Evolutionary conservation across 148 eudicot genomes (phyloP), one percentile per base, ranked within the genome.

Genomic region (Fallopia convolvulus): DNA sequence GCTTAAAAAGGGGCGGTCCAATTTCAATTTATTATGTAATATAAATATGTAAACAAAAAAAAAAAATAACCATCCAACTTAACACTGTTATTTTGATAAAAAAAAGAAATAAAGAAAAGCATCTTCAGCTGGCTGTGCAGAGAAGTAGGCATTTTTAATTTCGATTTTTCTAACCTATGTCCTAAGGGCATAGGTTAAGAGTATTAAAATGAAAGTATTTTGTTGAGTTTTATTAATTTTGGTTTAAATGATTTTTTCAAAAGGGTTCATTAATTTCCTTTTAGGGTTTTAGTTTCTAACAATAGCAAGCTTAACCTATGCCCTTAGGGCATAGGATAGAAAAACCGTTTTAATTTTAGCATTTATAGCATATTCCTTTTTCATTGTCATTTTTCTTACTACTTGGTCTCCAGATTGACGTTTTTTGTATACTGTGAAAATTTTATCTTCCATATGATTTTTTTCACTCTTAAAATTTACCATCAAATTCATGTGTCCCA

Each of bases 1-100:
- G 15, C 33, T 68, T 68, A 36, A 36, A 68, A 68, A 68, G 72
- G 72, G 72, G 20, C 72, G 72, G 20, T 68, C 72, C 72, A 68
- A 36, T 5, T 33, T 68, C 20, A 33, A 5, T 36, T 68, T 33
- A 14, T 36, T 68, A 32, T 58, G 21, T 9, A 8, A n/a, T n/a
- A 21, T n/a, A 58, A 58, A 20, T 21, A n/a, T 58, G 30, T 26
- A 6, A 20, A 7, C 10, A 56, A 56, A 18, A 12, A 50, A 52
- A 4, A 52, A 52, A 14, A 17, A 1, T 6, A 5, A 17, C 17
- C 5, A 52, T 52, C 56, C 15, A 52, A 14, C n/a, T 52, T 52
- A 3, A 17, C n/a, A 44, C 5, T 52, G 6, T 21, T n/a, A n/a
- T 58, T 58, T 58, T 58, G 2, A 18, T 6, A 56, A 58, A 13